Percentiles rank a stretch among this genome's conserved stretches.
phyloP scores from a whole-genome alignment of 345 rosid species.

The Orychophragmus violaceus region DNA sequence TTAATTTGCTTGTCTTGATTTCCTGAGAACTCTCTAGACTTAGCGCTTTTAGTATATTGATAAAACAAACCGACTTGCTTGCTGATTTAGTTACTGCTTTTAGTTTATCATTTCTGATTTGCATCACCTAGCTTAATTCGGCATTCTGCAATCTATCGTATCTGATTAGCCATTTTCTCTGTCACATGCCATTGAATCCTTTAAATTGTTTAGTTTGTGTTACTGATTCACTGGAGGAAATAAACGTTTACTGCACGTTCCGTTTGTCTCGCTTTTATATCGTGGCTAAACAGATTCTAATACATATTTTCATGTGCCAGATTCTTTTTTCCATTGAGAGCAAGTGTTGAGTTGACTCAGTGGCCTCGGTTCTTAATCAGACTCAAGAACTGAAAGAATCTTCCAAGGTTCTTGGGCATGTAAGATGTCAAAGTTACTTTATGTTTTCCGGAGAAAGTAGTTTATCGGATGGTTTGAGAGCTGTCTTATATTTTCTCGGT shows the following conservation, averaged over 20 bases:
- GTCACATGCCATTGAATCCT: background rate
- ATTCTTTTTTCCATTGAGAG: slow-evolving; percentile 3
- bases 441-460: slow-evolving; percentile 47
- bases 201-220: background rate
- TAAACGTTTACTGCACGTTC: background rate
- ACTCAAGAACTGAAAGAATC: slow-evolving; percentile 12
- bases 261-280: background rate
- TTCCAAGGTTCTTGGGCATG: slow-evolving; percentile 23
- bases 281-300: background rate
- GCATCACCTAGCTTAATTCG: too few relatives aligned
- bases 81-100: too few relatives aligned
- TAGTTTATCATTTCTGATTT: too few relatives aligned
- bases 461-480: slow-evolving; percentile 43
- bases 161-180: too few relatives aligned
- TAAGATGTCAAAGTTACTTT: slow-evolving; percentile 52
- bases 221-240: slow-evolving; percentile 5
- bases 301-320: slow-evolving; percentile 21
- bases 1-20: too few relatives aligned
- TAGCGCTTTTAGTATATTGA: too few relatives aligned
- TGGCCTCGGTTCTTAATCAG: slow-evolving; percentile 33
- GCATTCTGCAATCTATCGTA: too few relatives aligned
- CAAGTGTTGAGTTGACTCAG: slow-evolving; percentile 26
- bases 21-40: too few relatives aligned
- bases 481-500: slow-evolving; percentile 50
- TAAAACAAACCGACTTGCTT: too few relatives aligned